A percentile compares a stretch with the other conserved stretches of the same genome.
These are phyloP conservation scores for Uncinocarpus reesii DNA, from an alignment of 2,329 filamentous ascomycete species.

Conservation along the genomic window DNA sequence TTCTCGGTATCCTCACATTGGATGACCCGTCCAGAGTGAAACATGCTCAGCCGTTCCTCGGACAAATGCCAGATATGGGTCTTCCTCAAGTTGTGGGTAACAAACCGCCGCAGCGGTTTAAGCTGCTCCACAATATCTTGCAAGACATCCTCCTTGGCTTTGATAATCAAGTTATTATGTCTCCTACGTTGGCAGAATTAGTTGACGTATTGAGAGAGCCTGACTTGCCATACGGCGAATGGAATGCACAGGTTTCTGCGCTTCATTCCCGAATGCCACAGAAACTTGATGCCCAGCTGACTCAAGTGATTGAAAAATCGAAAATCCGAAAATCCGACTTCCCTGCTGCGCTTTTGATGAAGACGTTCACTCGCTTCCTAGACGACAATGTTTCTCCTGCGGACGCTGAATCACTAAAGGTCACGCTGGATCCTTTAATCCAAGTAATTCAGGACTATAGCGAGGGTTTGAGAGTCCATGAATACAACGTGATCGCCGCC, in stretches of 20 bases:
- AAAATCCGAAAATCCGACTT: slow-evolving; percentile 73
- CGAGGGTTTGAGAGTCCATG: slow-evolving; percentile 83
- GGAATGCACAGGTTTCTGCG: slow-evolving; percentile 89
- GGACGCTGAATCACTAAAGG: slow-evolving; percentile 64
- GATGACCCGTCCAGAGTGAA: slow-evolving; percentile 95
- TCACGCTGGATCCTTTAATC: slow-evolving; percentile 63
- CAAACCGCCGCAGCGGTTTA: slow-evolving; percentile 85
- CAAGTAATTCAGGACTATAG: slow-evolving; percentile 69
- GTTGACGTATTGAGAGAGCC: slow-evolving; percentile 82
- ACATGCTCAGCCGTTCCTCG: slow-evolving; percentile 87
- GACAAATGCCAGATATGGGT: slow-evolving; percentile 77
- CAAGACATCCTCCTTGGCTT: slow-evolving; percentile 84
- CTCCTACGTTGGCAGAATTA: slow-evolving; percentile 70
- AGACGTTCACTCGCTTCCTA: slow-evolving; percentile 77
- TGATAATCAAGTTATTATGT: slow-evolving; percentile 97
- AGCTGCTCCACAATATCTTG: slow-evolving; percentile 64
- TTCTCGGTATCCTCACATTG: slow-evolving; percentile 89
- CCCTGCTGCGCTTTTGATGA: slow-evolving; percentile 75
- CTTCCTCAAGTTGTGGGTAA: slow-evolving; percentile 75
- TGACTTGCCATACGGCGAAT: slow-evolving; percentile 91
- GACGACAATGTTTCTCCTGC: slow-evolving; percentile 67
- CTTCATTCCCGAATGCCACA: slow-evolving; percentile 96
- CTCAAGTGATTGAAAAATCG: slow-evolving; percentile 75
- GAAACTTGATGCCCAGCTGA: slow-evolving; percentile 73
- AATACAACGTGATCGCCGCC: slow-evolving; percentile 68